Base-by-base conservation (phyloP, 116 monocot genomes). In the Phalaenopsis hybrid region DNA sequence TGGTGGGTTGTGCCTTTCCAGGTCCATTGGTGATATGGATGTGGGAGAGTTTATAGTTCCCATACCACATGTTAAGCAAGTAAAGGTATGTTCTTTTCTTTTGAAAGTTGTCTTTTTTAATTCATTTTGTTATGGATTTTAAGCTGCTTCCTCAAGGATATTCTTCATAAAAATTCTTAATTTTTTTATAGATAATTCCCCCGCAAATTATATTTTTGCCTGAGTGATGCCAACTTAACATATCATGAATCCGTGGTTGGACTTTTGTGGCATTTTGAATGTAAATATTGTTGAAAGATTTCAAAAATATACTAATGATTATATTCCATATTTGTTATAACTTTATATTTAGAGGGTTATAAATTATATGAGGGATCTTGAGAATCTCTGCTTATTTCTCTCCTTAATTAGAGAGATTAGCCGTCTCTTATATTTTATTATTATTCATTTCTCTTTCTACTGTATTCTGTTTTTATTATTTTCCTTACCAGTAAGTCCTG, bases 1-100 rank as follows among this genome's bases (percentile, higher is more conserved):
- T 52, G 90, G 90, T 13, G 90, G 90, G 33, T 65, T 90, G 81
- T 90, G 90, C 85, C 82, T 90, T 43, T 90, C 90, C 16, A 84
- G 90, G 78, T 90, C 90, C 20, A 90, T 90, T 51, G 90, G 90
- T 43, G 90, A 90, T 81, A 88, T 87, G 73, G 90, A 90, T 80
- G 90, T 90, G 78, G 90, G 90, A 37, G 90, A 90, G 78, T 90
- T 85, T 82, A 90, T 90, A 73, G 90, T 90, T 77, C 90, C 90
- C 6, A 82, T 90, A 44, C 90, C 90, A 50, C 86, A 90, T 85
- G 90, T 90, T 33, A 90, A 90, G 79, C 90, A 90, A 90, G 88
- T 90, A 5, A 87, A 90, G 90, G 90, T 90, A 88, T 48, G 28
- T 41, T 12, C 33, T 31, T 28, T 78, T 50, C 55, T 23, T 51